Base-by-base conservation (phyloP, 1,284 basidiomycete species). In the Peniophora sp. region DNA sequence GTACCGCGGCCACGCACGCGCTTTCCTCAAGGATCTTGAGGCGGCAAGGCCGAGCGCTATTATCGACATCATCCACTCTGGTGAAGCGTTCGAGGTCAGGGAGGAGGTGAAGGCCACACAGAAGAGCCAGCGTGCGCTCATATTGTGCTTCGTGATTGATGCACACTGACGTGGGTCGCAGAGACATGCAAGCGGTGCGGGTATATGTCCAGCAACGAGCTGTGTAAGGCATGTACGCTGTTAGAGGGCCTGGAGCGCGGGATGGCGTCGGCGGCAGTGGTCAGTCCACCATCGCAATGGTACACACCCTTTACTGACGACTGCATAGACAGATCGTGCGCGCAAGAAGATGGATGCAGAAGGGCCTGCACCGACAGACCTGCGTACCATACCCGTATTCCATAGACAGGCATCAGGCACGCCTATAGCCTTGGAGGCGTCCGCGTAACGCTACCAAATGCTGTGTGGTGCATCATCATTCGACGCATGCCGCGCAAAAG, bases 31-130 rank as follows among this genome's bases (percentile, higher is more conserved):
- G 67, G 93, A 98, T 58, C 78, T 99, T 14, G 96, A 99, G 70
- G 88, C 88, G 0, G 85, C 95, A 34, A 79, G 96, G 17, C 94
- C 97, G 0, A 92, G 88, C 59, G 90, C 92, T 2, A 97, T 99
- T 56, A 91, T 99, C 52, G 96, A 99, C 64, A 97, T 99, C 55
- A 97, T 99, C 48, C 91, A 97, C 62, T 95, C 92, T 0, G 95
- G 94, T 3, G 94, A 97, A 64, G 86, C 83, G 10, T 95, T 90
- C 60, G 87, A 88, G 61, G 72, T 92, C 37, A 83, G 78, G 58
- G 86, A 89, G 52, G 87, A 85, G 56, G 80, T 91, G 11, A 88
- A 84, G 64, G 82, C 80, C 23, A 77, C 75, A 0, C 85, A 90
- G 65, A 92, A 91, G 64, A 65, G 73, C 18, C 86, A 92, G 65